These are phyloP conservation scores for Aspergillus texensis DNA, from an alignment of 2,329 filamentous ascomycete species.

Conservation along the genomic window DNA sequence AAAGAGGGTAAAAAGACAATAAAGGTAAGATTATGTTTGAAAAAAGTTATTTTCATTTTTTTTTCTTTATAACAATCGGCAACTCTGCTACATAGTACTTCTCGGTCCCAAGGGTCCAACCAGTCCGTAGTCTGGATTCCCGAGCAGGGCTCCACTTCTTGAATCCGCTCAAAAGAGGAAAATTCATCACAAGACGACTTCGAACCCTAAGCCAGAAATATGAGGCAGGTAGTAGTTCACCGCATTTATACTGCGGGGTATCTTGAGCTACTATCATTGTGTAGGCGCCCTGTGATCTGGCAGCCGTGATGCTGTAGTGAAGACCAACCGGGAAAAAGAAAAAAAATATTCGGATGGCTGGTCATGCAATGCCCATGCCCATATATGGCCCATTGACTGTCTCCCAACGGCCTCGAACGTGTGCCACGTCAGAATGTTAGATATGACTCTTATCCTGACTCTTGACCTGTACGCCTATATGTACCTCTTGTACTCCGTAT, in stretches of 20 bases:
- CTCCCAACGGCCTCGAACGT: not conserved
- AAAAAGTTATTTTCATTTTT: not conserved
- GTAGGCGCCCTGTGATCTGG: not conserved
- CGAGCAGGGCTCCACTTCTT: not conserved
- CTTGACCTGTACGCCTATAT: slow-evolving; percentile 5
- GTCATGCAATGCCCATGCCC: not conserved
- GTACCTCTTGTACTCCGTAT: not conserved
- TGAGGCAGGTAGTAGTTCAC: not conserved
- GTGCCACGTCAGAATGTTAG: slow-evolving; percentile 13
- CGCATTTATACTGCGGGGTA: not conserved
- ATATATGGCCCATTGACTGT: not conserved
- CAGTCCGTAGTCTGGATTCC: not conserved
- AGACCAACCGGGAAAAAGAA: not conserved
- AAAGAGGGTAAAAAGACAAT: not conserved
- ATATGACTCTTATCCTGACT: not conserved
- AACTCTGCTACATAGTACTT: not conserved
- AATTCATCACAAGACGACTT: not conserved
- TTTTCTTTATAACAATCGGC: not conserved
- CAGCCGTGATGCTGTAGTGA: not conserved
- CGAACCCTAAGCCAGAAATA: not conserved
- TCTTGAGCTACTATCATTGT: not conserved
- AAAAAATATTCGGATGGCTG: not conserved
- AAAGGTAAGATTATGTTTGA: not conserved
- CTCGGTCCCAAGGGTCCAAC: not conserved
- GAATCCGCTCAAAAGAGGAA: not conserved